phyloP scores from a whole-genome alignment of 805 yeast species.

The Scheffersomyces spartinae region DNA sequence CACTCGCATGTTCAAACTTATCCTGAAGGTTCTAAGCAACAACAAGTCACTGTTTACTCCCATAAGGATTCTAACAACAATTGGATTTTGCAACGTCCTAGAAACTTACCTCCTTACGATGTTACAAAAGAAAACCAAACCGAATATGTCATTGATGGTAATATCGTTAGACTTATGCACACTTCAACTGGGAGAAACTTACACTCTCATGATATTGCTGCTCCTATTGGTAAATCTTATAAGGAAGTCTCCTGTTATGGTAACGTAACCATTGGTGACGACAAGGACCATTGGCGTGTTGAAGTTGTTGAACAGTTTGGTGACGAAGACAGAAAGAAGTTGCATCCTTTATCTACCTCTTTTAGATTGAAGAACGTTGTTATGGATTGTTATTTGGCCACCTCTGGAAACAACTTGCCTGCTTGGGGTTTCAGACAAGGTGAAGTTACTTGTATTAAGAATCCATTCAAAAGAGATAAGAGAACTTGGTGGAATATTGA shows the following conservation, averaged over 20 bases:
- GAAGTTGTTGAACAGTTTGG: constrained; percentile 55
- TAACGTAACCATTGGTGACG: constrained; percentile 50
- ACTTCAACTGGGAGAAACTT: constrained; percentile 51
- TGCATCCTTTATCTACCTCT: constrained; percentile 70
- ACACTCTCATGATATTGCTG: constrained; percentile 59
- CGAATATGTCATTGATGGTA: constrained; percentile 43
- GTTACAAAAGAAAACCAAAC: constrained; percentile 17
- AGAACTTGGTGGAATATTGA: constrained; percentile 78
- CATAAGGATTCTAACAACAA: constrained; percentile 36
- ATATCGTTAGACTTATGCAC: constrained; percentile 51
- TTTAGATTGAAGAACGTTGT: constrained; percentile 55
- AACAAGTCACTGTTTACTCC: constrained; percentile 34
- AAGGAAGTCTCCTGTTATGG: constrained; percentile 71
- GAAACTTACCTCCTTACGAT: constrained; percentile 22
- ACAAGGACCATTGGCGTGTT: constrained; percentile 66
- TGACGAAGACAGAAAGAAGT: constrained; percentile 33
- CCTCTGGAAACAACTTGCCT: constrained; percentile 58
- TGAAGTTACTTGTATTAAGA: constrained; percentile 59
- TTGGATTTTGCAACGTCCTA: constrained; percentile 38
- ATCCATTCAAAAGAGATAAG: constrained; percentile 43
- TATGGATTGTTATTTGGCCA: constrained; percentile 68
- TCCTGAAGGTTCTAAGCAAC: constrained; percentile 38
- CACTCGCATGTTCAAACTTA: constrained; percentile 35
- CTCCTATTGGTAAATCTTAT: constrained; percentile 44
- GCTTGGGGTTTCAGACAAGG: constrained; percentile 81